Evolutionary conservation across 805 yeast genomes (phyloP), one percentile per base, ranked within the genome.

Genomic region (Starmerella floricola): DNA sequence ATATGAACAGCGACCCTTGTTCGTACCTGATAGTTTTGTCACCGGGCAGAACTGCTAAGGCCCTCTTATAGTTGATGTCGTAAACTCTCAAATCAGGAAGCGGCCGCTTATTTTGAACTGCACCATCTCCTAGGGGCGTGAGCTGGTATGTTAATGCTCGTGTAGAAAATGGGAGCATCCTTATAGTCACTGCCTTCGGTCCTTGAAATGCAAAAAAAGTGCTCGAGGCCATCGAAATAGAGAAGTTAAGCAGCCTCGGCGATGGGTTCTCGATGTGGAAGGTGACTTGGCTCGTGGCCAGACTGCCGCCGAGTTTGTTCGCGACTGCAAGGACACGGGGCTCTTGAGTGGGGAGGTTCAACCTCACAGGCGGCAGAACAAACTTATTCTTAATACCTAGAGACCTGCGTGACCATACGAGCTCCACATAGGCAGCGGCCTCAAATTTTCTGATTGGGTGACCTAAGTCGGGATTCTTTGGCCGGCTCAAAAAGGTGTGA

Each of bases 241-340:
- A 61, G 50, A 80, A 84, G 10, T 75, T 74, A 49, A 84, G 74
- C 2, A 78, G 69, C 34, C 79, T 65, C 2, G 79, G 67, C 0
- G 93, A 79, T 12, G 93, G 86, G 54, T 83, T 83, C 55, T 83
- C 94, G 37, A 83, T 54, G 39, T 68, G 65, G 55, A 73, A 82
- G 12, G 45, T 45, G 6, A 54, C 48, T 23, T 35, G 34, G 55
- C 63, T 34, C 74, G 56, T 33, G 55, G 58, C 13, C 65, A 50
- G 2, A 45, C 47, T 24, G 49, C 53, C 26, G 48, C 48, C 43
- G 16, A 11, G 48, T 46, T 26, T 51, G 51, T 34, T 54, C 45
- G 42, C 41, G n/a, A 44, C 47, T 2, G 38, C 50, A 5, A 53
- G 38, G 8, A 49, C 56, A 3, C 58, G 52, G 17, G 58, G 57